phyloP scores from a whole-genome alignment of 805 yeast species.

The Saccharomycopsis guyanensis region DNA sequence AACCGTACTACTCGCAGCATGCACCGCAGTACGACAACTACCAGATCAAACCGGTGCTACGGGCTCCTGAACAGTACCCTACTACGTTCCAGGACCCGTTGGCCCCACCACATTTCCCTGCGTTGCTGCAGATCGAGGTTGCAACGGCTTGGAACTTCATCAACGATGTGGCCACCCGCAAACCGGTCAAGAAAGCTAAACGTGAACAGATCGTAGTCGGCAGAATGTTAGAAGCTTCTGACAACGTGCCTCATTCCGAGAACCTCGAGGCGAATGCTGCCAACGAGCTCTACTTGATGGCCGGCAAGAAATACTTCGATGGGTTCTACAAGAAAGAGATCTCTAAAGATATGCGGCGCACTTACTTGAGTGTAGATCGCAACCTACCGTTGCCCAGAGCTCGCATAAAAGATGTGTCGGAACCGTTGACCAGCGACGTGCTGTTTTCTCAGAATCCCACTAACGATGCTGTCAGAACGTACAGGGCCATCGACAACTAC shows the following conservation, averaged over 20 bases:
- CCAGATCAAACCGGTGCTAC: no score
- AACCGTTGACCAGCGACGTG: not conserved
- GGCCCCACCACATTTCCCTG: not conserved
- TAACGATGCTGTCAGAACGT: no score
- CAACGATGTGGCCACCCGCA: not conserved
- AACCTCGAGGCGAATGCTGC: not conserved
- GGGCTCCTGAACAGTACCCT: no score
- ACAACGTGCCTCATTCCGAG: not conserved
- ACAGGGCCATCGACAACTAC: not conserved
- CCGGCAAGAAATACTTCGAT: slow-evolving; percentile 1
- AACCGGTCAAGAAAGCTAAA: slow-evolving; percentile 1
- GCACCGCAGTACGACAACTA: no score
- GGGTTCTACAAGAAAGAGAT: not conserved
- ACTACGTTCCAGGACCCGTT: no score
- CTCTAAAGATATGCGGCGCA: not conserved
- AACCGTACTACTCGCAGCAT: no score
- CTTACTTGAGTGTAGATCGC: not conserved
- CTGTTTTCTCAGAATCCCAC: no score
- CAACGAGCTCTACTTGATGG: slow-evolving; percentile 11
- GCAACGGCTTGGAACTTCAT: not conserved
- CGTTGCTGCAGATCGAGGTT: not conserved
- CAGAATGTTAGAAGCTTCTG: not conserved
- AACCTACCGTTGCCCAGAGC: not conserved
- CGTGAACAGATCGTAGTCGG: not conserved
- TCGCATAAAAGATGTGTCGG: not conserved